Conservation (phyloP, 208 protist species). For the Wallacemonas sp. region DNA sequence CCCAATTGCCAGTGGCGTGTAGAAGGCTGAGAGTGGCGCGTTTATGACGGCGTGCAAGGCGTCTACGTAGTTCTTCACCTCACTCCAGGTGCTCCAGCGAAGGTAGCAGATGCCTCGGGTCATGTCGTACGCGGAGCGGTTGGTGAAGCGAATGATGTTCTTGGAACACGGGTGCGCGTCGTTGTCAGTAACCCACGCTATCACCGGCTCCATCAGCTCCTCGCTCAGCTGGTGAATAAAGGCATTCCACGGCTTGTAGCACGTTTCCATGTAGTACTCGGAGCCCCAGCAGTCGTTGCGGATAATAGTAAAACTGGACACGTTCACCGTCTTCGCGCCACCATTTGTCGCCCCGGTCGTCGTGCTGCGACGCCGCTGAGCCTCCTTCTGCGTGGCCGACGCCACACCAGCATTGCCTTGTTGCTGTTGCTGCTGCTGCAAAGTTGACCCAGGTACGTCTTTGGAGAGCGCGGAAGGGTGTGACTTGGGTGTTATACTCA, state of each 20-base stretch:
- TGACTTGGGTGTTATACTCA: too few relatives aligned
- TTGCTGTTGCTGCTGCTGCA: too few relatives aligned
- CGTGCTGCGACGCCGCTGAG: neutral
- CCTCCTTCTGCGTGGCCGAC: neutral
- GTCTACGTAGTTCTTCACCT: constrained; percentile 44
- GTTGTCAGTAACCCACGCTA: constrained; percentile 42
- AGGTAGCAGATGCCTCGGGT: constrained; percentile 40
- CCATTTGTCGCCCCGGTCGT: neutral
- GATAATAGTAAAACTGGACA: constrained; percentile 37
- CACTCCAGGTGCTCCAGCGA: constrained; percentile 39
- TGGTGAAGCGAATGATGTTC: constrained; percentile 33
- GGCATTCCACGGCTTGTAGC: constrained; percentile 44
- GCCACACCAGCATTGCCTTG: neutral
- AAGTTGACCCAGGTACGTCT: too few relatives aligned
- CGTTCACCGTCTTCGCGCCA: constrained; percentile 1
- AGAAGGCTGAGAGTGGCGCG: constrained; percentile 41
- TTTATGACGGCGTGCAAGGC: constrained; percentile 46
- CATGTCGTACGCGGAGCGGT: constrained; percentile 40
- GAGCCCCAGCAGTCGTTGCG: constrained; percentile 36
- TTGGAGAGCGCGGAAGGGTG: neutral
- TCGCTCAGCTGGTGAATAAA: constrained; percentile 32
- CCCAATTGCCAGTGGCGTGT: constrained; percentile 41
- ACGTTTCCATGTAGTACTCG: constrained; percentile 49
- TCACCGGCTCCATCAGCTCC: constrained; percentile 30
- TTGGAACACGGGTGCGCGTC: constrained; percentile 19